Percentiles rank a stretch among this genome's conserved stretches.
Conservation (phyloP, 441 rosid species). For the Populus hybrid region DNA sequence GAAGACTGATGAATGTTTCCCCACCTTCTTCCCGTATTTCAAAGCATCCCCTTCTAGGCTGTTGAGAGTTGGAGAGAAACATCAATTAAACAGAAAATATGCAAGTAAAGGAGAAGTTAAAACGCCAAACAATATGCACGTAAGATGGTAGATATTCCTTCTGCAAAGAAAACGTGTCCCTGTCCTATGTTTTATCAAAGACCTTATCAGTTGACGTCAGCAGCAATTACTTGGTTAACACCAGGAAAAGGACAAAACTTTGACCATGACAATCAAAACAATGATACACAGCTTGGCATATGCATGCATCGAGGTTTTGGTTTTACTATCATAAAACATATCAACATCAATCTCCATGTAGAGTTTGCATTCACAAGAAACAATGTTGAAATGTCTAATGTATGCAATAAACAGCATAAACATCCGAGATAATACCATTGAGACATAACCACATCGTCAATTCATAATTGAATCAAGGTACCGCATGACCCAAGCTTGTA, state of each 20-base stretch:
- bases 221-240: neutral
- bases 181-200: neutral
- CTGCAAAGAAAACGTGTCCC: neutral
- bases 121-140: neutral
- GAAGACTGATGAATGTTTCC: constrained; percentile 67
- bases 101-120: neutral
- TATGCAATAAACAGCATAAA: neutral
- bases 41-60: constrained; percentile 95
- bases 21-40: constrained; percentile 80
- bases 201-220: neutral
- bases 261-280: neutral
- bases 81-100: neutral
- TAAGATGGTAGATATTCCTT: neutral
- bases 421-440: neutral
- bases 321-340: neutral
- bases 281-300: neutral
- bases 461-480: no score
- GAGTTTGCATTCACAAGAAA: neutral
- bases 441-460: neutral
- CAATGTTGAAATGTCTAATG: neutral
- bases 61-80: constrained; percentile 12
- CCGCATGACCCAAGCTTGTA: neutral
- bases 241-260: neutral
- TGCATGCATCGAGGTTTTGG: neutral
- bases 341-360: neutral